Conservation (phyloP, 306 rosid species). For the Sindora glabra region DNA sequence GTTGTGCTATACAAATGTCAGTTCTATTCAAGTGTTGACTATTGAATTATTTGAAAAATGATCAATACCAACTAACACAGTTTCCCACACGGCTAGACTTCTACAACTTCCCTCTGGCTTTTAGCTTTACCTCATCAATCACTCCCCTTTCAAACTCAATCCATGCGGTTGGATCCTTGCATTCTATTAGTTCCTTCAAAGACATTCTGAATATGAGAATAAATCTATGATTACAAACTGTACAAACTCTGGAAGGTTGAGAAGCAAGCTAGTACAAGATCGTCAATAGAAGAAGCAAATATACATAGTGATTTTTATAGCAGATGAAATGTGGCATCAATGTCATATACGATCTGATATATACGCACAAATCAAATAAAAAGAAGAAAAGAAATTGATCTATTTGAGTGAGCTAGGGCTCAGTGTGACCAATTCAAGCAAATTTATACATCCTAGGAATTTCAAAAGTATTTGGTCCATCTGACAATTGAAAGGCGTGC, state of each 20-base stretch:
- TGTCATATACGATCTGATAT: background rate
- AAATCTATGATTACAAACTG: background rate
- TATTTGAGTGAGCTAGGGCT: background rate
- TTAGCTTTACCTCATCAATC: slow-evolving; percentile 72
- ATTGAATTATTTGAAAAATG: slow-evolving; percentile 7
- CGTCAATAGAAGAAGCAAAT: background rate
- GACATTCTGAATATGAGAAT: slow-evolving; percentile 57
- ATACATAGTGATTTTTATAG: background rate
- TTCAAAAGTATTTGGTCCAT: background rate
- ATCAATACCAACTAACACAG: background rate
- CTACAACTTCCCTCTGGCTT: slow-evolving; percentile 2
- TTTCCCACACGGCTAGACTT: background rate
- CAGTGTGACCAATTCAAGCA: background rate
- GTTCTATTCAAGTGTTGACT: background rate
- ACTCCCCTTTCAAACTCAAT: slow-evolving; percentile 76
- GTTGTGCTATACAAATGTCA: background rate
- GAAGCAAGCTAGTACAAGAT: background rate
- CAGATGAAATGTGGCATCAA: background rate
- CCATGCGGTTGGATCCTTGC: slow-evolving; percentile 86
- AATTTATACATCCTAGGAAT: background rate
- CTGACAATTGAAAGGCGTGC: background rate
- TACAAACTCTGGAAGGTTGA: background rate
- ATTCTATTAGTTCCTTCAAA: slow-evolving; percentile 60
- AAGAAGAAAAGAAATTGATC: background rate
- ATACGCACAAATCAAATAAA: background rate